Conservation (phyloP, 2,329 filamentous ascomycete species). For the Aspergillus fumigatiaffinis region DNA sequence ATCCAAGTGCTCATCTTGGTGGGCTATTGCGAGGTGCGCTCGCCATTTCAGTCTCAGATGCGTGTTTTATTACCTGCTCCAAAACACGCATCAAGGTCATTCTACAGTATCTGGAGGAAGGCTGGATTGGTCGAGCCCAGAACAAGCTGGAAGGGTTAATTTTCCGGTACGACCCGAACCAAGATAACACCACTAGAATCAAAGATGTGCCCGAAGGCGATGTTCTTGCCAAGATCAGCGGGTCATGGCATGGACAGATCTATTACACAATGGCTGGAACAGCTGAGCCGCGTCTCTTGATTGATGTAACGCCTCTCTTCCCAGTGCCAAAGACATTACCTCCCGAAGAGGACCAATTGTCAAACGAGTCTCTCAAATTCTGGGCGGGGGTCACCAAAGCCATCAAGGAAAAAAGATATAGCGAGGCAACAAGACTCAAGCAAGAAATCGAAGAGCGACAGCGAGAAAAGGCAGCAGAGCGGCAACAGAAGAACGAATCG, state of each 20-base stretch:
- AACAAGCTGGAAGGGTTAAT: constrained; percentile 89
- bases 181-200: constrained; percentile 73
- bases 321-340: constrained; percentile 77
- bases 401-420: constrained; percentile 77
- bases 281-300: constrained; percentile 63
- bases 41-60: constrained; percentile 84
- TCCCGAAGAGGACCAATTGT: constrained; percentile 70
- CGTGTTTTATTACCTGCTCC: constrained; percentile 83
- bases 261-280: constrained; percentile 53
- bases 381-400: constrained; percentile 86
- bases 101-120: constrained; percentile 87
- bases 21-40: constrained; percentile 84
- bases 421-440: constrained; percentile 79
- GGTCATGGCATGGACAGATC: constrained; percentile 75
- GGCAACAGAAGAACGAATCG: constrained; percentile 63
- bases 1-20: constrained; percentile 88
- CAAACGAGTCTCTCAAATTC: constrained; percentile 83
- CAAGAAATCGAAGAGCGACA: constrained; percentile 89
- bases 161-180: constrained; percentile 84
- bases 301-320: constrained; percentile 80
- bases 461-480: constrained; percentile 74
- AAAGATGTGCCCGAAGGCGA: constrained; percentile 85
- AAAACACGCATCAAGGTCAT: constrained; percentile 89
- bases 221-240: constrained; percentile 75
- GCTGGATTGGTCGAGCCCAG: constrained; percentile 86